phyloP scores from a whole-genome alignment of 331 rosid genomes.

The Saraca asoca region DNA sequence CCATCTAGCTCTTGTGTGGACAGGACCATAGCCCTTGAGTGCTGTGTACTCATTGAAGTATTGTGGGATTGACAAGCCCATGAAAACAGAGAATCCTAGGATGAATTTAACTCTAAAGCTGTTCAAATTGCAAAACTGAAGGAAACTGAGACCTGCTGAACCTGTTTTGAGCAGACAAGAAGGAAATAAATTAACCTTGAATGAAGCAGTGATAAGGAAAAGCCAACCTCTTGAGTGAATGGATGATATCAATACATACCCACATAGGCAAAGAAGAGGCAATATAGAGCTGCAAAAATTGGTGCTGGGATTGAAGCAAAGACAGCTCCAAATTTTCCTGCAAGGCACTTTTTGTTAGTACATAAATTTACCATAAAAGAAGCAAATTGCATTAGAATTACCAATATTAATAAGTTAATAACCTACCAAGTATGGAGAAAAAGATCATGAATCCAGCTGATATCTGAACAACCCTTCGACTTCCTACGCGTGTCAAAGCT shows the following conservation, averaged over 20 bases:
- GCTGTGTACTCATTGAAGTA: constrained; percentile 67
- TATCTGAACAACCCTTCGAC: constrained; percentile 72
- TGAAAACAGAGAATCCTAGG: constrained; percentile 61
- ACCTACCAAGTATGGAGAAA: constrained; percentile 67
- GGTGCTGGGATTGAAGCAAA: constrained; percentile 72
- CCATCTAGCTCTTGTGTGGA: constrained; percentile 67
- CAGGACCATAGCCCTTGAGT: constrained; percentile 59
- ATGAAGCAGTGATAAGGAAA: constrained; percentile 2
- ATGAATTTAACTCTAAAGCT: constrained; percentile 58
- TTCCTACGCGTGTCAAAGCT: constrained; percentile 72
- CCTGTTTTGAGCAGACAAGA: constrained; percentile 42
- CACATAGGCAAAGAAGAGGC: constrained; percentile 70
- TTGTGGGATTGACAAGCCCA: constrained; percentile 67
- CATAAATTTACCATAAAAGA: neutral
- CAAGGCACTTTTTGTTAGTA: neutral
- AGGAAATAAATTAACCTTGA: neutral
- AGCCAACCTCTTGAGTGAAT: neutral
- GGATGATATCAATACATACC: constrained; percentile 41
- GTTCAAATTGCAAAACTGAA: constrained; percentile 67
- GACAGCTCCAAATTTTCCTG: constrained; percentile 72
- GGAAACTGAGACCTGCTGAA: constrained; percentile 60
- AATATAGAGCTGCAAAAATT: constrained; percentile 59
- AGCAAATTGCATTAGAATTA: neutral
- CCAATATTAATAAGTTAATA: neutral
- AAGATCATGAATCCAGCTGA: constrained; percentile 75